Conservation (phyloP, 495 filamentous ascomycete genomes). For the Penicillium odoratum region DNA sequence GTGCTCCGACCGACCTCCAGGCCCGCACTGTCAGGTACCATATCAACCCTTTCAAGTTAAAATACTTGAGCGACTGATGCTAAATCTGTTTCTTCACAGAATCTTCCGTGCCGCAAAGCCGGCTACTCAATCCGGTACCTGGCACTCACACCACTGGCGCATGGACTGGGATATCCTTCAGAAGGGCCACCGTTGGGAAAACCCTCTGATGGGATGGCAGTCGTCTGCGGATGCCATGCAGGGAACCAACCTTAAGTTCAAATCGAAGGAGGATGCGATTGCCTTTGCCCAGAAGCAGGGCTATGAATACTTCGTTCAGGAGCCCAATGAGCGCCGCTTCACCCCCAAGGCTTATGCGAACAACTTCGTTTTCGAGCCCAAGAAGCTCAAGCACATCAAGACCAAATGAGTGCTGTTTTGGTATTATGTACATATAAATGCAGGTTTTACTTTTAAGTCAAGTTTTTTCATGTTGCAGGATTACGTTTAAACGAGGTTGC, state of each 20-base stretch:
- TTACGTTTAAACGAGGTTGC: neutral
- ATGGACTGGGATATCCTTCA: slow-evolving; percentile 97
- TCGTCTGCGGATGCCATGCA: slow-evolving; percentile 93
- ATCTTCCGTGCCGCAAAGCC: slow-evolving; percentile 90
- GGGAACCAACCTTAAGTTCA: slow-evolving; percentile 86
- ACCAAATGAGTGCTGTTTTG: slow-evolving; percentile 68
- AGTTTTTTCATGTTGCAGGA: neutral
- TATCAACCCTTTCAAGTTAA: neutral
- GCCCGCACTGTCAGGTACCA: slow-evolving; percentile 86
- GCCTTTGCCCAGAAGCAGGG: slow-evolving; percentile 96
- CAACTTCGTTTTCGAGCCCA: slow-evolving; percentile 83
- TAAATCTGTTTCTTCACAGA: slow-evolving; percentile 47
- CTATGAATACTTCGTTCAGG: slow-evolving; percentile 98
- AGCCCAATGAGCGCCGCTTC: slow-evolving; percentile 84
- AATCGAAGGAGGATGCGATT: slow-evolving; percentile 92
- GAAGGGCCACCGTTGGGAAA: slow-evolving; percentile 96
- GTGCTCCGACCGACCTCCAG: slow-evolving; percentile 90
- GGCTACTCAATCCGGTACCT: slow-evolving; percentile 88
- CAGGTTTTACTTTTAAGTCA: slow-evolving; percentile 17
- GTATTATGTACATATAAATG: slow-evolving; percentile 50
- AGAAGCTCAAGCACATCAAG: slow-evolving; percentile 87
- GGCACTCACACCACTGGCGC: slow-evolving; percentile 81
- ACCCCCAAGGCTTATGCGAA: slow-evolving; percentile 93
- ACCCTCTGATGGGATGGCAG: slow-evolving; percentile 97
- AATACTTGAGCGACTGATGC: neutral